Base-by-base conservation (phyloP, 148 eudicot genomes). In the Chenopodium quinoa region DNA sequence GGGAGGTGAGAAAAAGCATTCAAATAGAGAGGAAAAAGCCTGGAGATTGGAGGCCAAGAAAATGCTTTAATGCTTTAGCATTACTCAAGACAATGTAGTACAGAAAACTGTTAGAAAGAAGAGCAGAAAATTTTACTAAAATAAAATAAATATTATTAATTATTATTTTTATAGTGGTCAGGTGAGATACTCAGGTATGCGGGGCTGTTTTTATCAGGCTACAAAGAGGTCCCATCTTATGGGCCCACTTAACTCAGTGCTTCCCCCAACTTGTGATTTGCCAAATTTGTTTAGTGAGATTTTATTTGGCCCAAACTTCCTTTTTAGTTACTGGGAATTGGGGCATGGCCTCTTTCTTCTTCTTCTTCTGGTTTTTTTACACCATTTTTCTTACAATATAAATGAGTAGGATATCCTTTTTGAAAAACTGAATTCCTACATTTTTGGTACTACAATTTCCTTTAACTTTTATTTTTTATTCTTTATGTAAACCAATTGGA, bases 241-340 rank as follows among this genome's bases (percentile, higher is more conserved):
- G 56, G 72, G 80, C 22, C 40, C 71, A 37, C 31, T 65, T 78
- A 73, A 72, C 80, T 66, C 19, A 44, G 62, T 66, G 67, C 80
- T 65, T 78, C 73, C 31, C 71, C 80, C 34, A 67, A 65, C 52
- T 44, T 48, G 60, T 31, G 13, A 34, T 66, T 66, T 40, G 73
- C 20, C n/a, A n/a, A 77, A 40, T 40, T 40, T 40, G 44, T 40
- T 40, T 40, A 40, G n/a, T 23, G 8, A 4, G 44, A 25, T 62
- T 40, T 40, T 20, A 27, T 62, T 76, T 76, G 79, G 70, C 0
- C 70, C 34, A 62, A 62, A 76, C 34, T 56, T 4, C 31, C 29
- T 17, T 75, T 56, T 75, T 29, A n/a, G 27, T 58, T 58, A 29
- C 13, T 58, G 44, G 48, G 78, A 20, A 9, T 75, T 50, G 31